phyloP scores from a whole-genome alignment of 345 rosid genomes.

The Lumnitzera racemosa region DNA sequence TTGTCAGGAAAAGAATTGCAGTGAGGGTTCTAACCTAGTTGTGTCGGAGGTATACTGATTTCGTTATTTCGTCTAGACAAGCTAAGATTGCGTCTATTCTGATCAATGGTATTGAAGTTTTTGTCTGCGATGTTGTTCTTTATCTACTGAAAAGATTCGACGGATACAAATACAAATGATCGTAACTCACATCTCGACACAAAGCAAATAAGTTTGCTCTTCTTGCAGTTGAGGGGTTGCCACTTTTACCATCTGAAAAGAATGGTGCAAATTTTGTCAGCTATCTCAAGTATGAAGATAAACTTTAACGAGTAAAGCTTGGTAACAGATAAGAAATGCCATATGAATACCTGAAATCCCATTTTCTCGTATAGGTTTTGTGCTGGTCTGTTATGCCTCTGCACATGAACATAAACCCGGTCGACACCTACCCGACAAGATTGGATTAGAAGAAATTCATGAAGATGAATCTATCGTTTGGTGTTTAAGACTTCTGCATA shows the following conservation, averaged over 20 bases:
- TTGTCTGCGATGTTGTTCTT: too few relatives aligned
- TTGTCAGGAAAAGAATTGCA: too few relatives aligned
- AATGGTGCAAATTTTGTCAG: conserved; percentile 8
- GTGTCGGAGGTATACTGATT: too few relatives aligned
- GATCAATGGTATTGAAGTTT: too few relatives aligned
- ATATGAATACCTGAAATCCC: conserved; percentile 59
- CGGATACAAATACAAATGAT: not conserved
- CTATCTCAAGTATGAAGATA: not conserved
- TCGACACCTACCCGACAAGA: conserved; percentile 45
- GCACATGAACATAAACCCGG: conserved; percentile 66
- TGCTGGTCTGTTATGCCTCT: conserved; percentile 54
- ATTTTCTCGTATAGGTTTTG: conserved; percentile 52
- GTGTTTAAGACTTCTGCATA: too few relatives aligned
- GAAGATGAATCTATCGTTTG: too few relatives aligned
- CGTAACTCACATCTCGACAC: conserved; percentile 17
- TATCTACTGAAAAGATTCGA: not conserved
- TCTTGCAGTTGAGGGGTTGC: conserved; percentile 33
- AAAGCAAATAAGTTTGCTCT: conserved; percentile 61
- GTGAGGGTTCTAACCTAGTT: too few relatives aligned
- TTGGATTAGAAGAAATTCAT: not conserved
- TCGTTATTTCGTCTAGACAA: too few relatives aligned
- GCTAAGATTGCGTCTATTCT: too few relatives aligned
- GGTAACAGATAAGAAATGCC: conserved; percentile 1
- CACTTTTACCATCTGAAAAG: conserved; percentile 51
- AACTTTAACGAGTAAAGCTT: not conserved